Percentiles rank a stretch among this genome's conserved stretches.
Conservation (phyloP, 306 rosid species). For the Dicorynia guianensis region DNA sequence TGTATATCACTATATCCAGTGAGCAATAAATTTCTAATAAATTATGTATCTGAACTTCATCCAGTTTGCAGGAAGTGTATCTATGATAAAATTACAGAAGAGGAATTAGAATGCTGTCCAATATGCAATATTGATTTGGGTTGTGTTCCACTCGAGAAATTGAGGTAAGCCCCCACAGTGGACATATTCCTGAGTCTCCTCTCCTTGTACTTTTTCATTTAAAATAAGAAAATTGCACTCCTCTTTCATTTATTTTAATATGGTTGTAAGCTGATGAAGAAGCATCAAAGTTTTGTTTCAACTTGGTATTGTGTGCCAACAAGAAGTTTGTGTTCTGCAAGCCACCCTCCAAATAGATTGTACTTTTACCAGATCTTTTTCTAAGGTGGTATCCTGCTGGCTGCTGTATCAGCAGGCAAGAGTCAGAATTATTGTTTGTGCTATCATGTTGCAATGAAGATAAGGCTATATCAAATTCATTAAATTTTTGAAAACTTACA, state of each 20-base stretch:
- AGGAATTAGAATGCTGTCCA: slow-evolving; percentile 74
- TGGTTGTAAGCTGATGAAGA: slow-evolving; percentile 1
- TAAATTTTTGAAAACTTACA: background rate
- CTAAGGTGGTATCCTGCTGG: too few relatives aligned
- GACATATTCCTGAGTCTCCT: slow-evolving; percentile 4
- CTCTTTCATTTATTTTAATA: background rate
- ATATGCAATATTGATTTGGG: slow-evolving; percentile 74
- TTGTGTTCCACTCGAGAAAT: slow-evolving; percentile 61
- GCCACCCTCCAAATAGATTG: too few relatives aligned
- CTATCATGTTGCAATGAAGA: background rate
- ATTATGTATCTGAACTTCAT: slow-evolving; percentile 29
- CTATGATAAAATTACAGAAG: slow-evolving; percentile 60
- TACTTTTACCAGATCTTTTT: too few relatives aligned
- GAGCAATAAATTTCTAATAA: slow-evolving; percentile 27
- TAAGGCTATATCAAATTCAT: background rate
- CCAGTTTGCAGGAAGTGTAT: slow-evolving; percentile 97
- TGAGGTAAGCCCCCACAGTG: slow-evolving; percentile 58
- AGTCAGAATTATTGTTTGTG: background rate
- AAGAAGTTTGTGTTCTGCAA: background rate
- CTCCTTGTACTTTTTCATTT: background rate
- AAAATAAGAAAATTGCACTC: background rate
- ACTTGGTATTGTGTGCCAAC: background rate
- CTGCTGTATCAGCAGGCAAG: slow-evolving; percentile 17
- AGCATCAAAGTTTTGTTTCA: slow-evolving; percentile 11
- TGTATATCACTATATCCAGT: background rate